Percentiles rank a stretch among this genome's conserved stretches.
These are phyloP conservation scores for Solanum rostratum DNA, from an alignment of 257 asterid species.

Conservation along the genomic window DNA sequence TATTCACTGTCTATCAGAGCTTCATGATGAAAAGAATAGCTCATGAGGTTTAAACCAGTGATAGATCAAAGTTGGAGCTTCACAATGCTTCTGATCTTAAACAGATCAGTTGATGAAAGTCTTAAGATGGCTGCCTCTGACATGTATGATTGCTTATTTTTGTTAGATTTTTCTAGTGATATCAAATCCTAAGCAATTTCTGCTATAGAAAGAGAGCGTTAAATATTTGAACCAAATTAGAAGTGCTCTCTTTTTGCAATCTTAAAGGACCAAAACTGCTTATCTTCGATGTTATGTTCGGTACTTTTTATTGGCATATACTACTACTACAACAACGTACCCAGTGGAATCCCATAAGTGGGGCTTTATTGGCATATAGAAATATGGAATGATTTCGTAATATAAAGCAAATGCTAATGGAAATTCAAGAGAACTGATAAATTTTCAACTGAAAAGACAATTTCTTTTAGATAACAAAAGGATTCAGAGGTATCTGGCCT, in stretches of 20 bases:
- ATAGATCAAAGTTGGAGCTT: conserved; percentile 11
- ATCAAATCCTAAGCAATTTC: not conserved
- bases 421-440: not conserved
- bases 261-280: not conserved
- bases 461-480: not conserved
- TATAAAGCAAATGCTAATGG: not conserved
- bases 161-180: not conserved
- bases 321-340: too few species aligned
- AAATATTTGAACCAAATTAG: not conserved
- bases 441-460: not conserved
- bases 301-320: not conserved
- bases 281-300: not conserved
- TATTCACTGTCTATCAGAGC: conserved; percentile 18
- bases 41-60: conserved; percentile 26
- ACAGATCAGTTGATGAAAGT: conserved; percentile 2
- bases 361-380: not conserved
- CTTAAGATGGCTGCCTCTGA: not conserved
- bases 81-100: conserved; percentile 11
- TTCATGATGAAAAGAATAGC: conserved; percentile 10
- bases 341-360: too few species aligned
- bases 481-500: not conserved
- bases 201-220: not conserved
- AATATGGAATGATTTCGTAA: not conserved
- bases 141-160: not conserved
- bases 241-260: not conserved